Evolutionary conservation across 2,329 filamentous ascomycete genomes (phyloP), one percentile per base, ranked within the genome.

Genomic region (Xylaria sp.): DNA sequence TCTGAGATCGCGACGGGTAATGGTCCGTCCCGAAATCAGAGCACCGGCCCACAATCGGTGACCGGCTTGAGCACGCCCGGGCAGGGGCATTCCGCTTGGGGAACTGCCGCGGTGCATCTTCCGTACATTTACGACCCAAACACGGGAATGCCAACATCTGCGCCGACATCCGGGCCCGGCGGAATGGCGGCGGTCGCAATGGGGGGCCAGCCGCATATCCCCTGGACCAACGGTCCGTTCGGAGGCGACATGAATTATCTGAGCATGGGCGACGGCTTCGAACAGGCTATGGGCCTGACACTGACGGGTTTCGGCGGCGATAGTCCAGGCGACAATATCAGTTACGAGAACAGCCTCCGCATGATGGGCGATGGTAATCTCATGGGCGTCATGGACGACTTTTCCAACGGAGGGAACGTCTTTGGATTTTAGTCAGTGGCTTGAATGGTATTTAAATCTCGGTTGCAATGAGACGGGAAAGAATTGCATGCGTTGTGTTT

Each of bases 1-100:
- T 88, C 86, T 43, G 86, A 88, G 72, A 83, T 88, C 39, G 86
- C 86, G n/a, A 84, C 83, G 2, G 66, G 79, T 39, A 82, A 83
- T 58, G 80, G 83, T 50, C 76, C 76, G 6, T 71, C 76, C 39
- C 73, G 72, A 13, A 70, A 65, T 50, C 72, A 71, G 48, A 53
- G 50, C 53, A 63, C 63, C 63, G 52, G 70, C 45, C 52, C 64
- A 57, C 53, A 56, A 62, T 60, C 68, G 41, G 73, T 48, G 66
- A 56, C 72, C 65, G 69, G 72, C 69, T 65, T 74, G 65, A 67
- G 69, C 58, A 62, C 74, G 43, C 72, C 60, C 72, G 70, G 48
- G 70, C 75, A 61, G n/a, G 9, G 4, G 2, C 50, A 55, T 65
- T 46, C 73, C 32, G 8, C 53, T 9, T 77, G 72, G 72, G 65